These are phyloP conservation scores for Termitomyces sp. DNA, from an alignment of 768 basidiomycete species.

Conservation along the genomic window DNA sequence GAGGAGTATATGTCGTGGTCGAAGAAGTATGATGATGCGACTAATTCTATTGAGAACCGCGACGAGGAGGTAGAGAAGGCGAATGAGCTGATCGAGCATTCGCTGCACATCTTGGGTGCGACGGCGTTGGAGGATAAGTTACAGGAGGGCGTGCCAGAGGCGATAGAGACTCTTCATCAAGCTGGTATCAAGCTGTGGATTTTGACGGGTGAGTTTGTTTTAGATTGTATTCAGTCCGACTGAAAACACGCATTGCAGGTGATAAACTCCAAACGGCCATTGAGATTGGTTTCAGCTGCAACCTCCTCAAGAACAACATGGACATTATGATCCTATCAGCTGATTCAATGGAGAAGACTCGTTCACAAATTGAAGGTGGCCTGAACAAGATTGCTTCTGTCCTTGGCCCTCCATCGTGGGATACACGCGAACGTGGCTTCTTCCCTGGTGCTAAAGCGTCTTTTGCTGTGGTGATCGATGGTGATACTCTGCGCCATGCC, in stretches of 20 bases:
- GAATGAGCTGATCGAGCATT: slow-evolving; percentile 77
- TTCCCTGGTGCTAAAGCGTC: slow-evolving; percentile 59
- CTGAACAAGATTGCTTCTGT: slow-evolving; percentile 92
- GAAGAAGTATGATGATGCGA: slow-evolving; percentile 77
- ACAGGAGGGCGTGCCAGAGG: slow-evolving; percentile 95
- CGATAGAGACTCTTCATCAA: slow-evolving; percentile 84
- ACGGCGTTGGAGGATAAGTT: slow-evolving; percentile 97
- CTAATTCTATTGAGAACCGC: slow-evolving; percentile 66
- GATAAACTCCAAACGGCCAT: slow-evolving; percentile 99
- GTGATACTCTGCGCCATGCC: slow-evolving; percentile 84
- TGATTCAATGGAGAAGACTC: slow-evolving; percentile 66
- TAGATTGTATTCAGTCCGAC: slow-evolving; percentile 9
- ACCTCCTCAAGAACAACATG: slow-evolving; percentile 90
- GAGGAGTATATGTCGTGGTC: slow-evolving; percentile 84
- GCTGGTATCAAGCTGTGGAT: slow-evolving; percentile 99
- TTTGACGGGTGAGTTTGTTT: slow-evolving; percentile 59
- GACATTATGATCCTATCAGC: slow-evolving; percentile 97
- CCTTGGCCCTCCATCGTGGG: slow-evolving; percentile 66
- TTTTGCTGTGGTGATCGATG: slow-evolving; percentile 96
- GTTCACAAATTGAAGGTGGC: slow-evolving; percentile 85
- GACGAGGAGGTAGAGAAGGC: slow-evolving; percentile 93
- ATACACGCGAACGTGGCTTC: slow-evolving; percentile 61
- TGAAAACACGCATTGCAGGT: slow-evolving; percentile 33
- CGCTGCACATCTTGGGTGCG: slow-evolving; percentile 81
- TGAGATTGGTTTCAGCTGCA: slow-evolving; percentile 96